These are phyloP conservation scores for Clarkia xantiana DNA, from an alignment of 345 rosid genomes.

Conservation along the genomic window DNA sequence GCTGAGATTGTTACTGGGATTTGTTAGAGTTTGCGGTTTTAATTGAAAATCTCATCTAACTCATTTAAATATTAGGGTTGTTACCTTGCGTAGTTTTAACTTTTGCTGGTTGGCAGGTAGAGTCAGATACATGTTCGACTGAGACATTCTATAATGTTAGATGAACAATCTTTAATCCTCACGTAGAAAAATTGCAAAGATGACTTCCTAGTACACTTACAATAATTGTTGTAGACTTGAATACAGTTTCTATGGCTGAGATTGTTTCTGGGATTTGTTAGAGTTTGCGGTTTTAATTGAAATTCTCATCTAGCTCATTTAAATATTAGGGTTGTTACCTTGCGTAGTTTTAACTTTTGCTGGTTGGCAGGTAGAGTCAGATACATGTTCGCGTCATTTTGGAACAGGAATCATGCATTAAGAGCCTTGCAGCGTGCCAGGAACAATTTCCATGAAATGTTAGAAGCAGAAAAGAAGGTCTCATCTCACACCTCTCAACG, in stretches of 20 bases:
- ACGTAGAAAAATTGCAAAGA: too few species aligned
- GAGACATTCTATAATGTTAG: too few species aligned
- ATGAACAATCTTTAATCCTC: too few species aligned
- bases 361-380: constrained; percentile 86
- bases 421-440: constrained; percentile 68
- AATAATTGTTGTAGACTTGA: too few species aligned
- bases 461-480: constrained; percentile 95
- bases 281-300: too few species aligned
- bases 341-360: constrained; percentile 9
- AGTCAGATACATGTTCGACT: constrained; percentile 99
- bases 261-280: too few species aligned
- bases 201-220: too few species aligned
- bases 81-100: constrained; percentile 2
- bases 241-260: too few species aligned
- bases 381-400: constrained; percentile 97
- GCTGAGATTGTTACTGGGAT: too few species aligned
- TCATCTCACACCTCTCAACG: constrained; percentile 3
- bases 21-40: too few species aligned
- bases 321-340: neutral
- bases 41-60: too few species aligned
- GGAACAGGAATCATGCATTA: constrained; percentile 94
- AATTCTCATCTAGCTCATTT: neutral
- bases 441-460: constrained; percentile 49
- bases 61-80: neutral
- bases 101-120: constrained; percentile 54